Base-by-base conservation (phyloP, 2,329 filamentous ascomycete species). In the Sporothrix pallida region DNA sequence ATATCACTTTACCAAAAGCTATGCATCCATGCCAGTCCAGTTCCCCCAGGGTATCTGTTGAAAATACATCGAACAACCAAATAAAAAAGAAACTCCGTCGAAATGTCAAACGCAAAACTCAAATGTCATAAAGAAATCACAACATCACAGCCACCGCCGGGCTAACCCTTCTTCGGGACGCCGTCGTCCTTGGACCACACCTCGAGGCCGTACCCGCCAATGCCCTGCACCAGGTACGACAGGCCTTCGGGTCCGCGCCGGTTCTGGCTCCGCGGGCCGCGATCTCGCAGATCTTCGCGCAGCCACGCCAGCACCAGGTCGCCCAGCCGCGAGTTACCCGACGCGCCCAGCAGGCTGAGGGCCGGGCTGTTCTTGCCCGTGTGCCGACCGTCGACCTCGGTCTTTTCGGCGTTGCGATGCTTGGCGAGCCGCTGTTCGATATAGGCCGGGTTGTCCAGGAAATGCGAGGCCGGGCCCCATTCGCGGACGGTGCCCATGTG, bases 291-390 rank as follows among this genome's bases (percentile, higher is more conserved):
- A 83, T 98, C 95, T 75, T 92, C 88, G 80, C 89, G 89, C 81
- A 99, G 85, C 96, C 96, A 99, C 72, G 87, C 87, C 77, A 99
- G 84, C 44, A 98, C 96, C 76, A 99, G 83, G 83, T 97, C 92
- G 10, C 95, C 95, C 8, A 98, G 86, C 73, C 90, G 89, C 78
- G 92, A 96, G 82, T 98, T 97, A 50, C 94, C 94, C 1, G 85
- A 86, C 42, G 77, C 77, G 5, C 75, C 76, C 54, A 78, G 60
- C 42, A 73, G 48, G 26, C 60, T 74, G 12, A 56, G 31, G n/a
- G 68, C 60, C 3, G 71, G 70, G 44, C 69, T 63, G 71, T 71
- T 46, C 23, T 15, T 31, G 23, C 50, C 65, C 15, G 46, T 68
- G 58, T 65, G 50, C 80, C 80, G 58, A 82, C 26, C 73, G 63